These are phyloP conservation scores for Circinella minor DNA, from an alignment of 371 early-diverging fungal genomes.

Conservation along the genomic window DNA sequence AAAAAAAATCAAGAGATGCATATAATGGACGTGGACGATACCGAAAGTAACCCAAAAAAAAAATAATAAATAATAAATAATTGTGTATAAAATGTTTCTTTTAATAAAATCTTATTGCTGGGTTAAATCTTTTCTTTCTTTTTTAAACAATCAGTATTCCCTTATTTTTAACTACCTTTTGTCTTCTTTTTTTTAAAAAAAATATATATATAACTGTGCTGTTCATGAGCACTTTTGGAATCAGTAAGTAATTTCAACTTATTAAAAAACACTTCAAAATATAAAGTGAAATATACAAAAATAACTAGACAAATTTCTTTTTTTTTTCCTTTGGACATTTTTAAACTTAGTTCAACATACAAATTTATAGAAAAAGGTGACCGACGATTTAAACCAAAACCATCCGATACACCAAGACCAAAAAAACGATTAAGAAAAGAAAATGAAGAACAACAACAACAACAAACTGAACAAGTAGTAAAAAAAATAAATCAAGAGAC, in stretches of 20 bases:
- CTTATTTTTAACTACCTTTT: neutral
- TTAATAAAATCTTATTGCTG: neutral
- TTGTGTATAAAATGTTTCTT: neutral
- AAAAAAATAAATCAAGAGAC: no score
- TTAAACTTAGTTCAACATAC: neutral
- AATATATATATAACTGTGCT: no score
- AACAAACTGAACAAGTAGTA: no score
- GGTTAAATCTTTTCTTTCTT: no score
- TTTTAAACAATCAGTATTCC: no score
- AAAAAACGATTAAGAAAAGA: neutral
- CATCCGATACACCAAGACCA: neutral
- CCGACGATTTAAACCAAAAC: slow-evolving; percentile 1
- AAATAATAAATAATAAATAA: neutral
- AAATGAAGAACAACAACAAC: no score
- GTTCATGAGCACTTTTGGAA: neutral
- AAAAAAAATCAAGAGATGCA: slow-evolving; percentile 58
- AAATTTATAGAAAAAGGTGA: neutral
- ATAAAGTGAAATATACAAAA: no score
- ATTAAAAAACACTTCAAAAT: no score
- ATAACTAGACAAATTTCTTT: no score
- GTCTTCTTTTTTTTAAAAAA: neutral
- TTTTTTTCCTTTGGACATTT: no score
- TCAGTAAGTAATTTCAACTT: neutral
- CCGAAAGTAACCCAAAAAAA: neutral
- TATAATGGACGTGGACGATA: slow-evolving; percentile 21